Conservation (phyloP, 2,329 filamentous ascomycete genomes). For the Aureobasidium subglaciale region DNA sequence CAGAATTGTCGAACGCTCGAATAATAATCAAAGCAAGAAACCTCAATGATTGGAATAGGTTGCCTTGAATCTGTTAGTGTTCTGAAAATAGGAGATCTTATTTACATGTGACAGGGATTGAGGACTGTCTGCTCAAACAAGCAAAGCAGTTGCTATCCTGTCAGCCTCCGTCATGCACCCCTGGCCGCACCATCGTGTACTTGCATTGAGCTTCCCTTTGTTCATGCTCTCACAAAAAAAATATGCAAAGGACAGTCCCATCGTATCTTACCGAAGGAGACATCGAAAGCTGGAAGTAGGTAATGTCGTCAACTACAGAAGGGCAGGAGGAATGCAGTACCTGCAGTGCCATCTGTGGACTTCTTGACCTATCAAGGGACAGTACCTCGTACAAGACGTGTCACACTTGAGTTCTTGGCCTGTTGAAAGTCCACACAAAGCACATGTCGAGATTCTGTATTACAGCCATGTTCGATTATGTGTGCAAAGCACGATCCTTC, state of each 20-base stretch:
- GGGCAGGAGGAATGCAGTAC: too few species aligned
- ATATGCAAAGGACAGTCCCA: background rate
- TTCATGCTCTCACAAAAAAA: background rate
- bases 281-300: background rate
- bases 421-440: background rate
- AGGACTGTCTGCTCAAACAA: background rate
- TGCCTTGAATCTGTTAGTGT: background rate
- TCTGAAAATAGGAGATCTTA: slow-evolving; percentile 5
- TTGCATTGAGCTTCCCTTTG: background rate
- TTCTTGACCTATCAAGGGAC: background rate
- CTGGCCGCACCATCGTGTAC: slow-evolving; percentile 11
- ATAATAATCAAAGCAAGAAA: slow-evolving; percentile 2
- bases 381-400: background rate
- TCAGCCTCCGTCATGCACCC: slow-evolving; percentile 7
- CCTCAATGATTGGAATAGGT: background rate
- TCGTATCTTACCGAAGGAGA: background rate
- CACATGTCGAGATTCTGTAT: background rate
- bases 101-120: slow-evolving; percentile 1
- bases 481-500: background rate
- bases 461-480: background rate
- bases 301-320: too few species aligned
- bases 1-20: background rate
- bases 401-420: background rate
- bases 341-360: background rate
- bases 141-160: background rate